These are phyloP conservation scores for Thelonectria rubi DNA, from an alignment of 2,329 filamentous ascomycete genomes.

Conservation along the genomic window DNA sequence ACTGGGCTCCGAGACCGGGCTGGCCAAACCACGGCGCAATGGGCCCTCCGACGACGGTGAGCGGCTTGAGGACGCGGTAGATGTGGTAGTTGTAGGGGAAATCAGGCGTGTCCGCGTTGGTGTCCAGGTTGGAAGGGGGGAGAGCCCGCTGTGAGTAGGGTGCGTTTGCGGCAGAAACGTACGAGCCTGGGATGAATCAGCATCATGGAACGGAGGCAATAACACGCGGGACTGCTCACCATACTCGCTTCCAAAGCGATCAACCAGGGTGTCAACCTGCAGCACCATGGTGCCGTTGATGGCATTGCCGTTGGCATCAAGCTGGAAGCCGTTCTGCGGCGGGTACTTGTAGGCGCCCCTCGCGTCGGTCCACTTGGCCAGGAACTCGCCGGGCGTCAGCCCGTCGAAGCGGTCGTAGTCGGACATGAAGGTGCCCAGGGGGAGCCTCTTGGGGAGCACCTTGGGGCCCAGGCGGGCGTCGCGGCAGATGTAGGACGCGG, in stretches of 20 bases:
- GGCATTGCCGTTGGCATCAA: conserved; percentile 45
- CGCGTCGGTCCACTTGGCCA: conserved; percentile 46
- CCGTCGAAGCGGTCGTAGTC: conserved; percentile 52
- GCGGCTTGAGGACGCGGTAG: conserved; percentile 53
- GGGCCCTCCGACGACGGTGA: conserved; percentile 54
- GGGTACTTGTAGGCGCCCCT: conserved; percentile 50
- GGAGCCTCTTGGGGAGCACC: conserved; percentile 46
- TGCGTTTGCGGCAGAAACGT: conserved; percentile 53
- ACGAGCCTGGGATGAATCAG: conserved; percentile 37
- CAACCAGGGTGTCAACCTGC: conserved; percentile 52
- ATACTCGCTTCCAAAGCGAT: conserved; percentile 58
- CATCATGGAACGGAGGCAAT: not conserved
- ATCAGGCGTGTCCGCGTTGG: conserved; percentile 40
- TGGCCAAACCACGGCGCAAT: conserved; percentile 61
- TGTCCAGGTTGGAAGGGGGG: conserved; percentile 56
- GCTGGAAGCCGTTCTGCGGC: conserved; percentile 52
- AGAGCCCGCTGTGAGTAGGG: conserved; percentile 58
- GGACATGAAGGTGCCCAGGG: conserved; percentile 43
- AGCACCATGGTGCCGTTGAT: conserved; percentile 55
- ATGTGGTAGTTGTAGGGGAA: conserved; percentile 60
- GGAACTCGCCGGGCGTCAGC: conserved; percentile 53
- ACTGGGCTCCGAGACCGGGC: conserved; percentile 54
- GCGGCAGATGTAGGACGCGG: conserved; percentile 46
- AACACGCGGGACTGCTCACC: conserved; percentile 38
- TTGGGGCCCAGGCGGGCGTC: conserved; percentile 51